phyloP scores from a whole-genome alignment of 2,329 filamentous ascomycete genomes.

The Hymenotorrendiella dingleyae region DNA sequence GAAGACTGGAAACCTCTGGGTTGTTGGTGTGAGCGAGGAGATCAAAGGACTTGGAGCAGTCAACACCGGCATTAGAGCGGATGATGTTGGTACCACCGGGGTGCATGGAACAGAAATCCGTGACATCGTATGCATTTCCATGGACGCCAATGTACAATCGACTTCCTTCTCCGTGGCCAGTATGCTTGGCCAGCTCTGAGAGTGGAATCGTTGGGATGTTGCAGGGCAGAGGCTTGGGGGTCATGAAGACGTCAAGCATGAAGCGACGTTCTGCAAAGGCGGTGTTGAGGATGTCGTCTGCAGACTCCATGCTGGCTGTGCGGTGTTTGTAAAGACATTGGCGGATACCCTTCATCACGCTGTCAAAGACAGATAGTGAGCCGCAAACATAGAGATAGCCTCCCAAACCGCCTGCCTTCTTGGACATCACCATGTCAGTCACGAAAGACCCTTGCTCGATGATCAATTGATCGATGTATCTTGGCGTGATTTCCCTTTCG shows the following conservation, averaged over 20 bases:
- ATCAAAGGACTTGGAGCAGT: slow-evolving; percentile 47
- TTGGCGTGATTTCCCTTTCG: slow-evolving; percentile 42
- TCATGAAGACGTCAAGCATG: slow-evolving; percentile 54
- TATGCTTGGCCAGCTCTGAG: slow-evolving; percentile 44
- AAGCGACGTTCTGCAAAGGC: slow-evolving; percentile 50
- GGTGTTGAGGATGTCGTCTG: slow-evolving; percentile 44
- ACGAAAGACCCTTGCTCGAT: slow-evolving; percentile 44
- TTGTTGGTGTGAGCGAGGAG: slow-evolving; percentile 50
- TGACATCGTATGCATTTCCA: slow-evolving; percentile 48
- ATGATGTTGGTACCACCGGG: slow-evolving; percentile 48
- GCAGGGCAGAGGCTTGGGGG: slow-evolving; percentile 45
- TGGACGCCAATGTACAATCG: slow-evolving; percentile 48
- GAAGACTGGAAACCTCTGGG: slow-evolving; percentile 45
- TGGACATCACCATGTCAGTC: slow-evolving; percentile 51
- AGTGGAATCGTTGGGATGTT: slow-evolving; percentile 44
- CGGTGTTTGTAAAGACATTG: slow-evolving; percentile 49
- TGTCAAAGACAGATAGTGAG: slow-evolving; percentile 44
- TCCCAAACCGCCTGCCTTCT: slow-evolving; percentile 46
- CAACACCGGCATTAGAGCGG: slow-evolving; percentile 48
- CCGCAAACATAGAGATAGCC: slow-evolving; percentile 45
- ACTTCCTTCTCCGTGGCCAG: slow-evolving; percentile 41
- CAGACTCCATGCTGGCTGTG: slow-evolving; percentile 45
- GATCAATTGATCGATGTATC: slow-evolving; percentile 48
- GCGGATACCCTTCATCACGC: slow-evolving; percentile 49
- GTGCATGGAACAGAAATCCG: slow-evolving; percentile 48